A percentile compares a stretch with the other conserved stretches of the same genome.
Evolutionary conservation across 495 filamentous ascomycete species (phyloP).

Genomic region (Talaromyces liani): DNA sequence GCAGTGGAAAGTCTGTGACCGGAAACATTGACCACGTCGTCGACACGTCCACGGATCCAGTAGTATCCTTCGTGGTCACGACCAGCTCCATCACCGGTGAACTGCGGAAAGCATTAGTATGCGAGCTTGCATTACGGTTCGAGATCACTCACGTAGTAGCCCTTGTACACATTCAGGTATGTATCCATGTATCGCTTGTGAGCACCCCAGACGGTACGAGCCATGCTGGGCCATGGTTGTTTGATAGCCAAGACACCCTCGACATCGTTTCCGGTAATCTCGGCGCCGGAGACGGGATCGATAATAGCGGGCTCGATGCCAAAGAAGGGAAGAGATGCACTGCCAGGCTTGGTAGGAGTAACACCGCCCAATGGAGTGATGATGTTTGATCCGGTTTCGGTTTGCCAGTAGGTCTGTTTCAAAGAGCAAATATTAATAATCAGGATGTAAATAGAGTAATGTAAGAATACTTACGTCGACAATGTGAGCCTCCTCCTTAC

Average conservation of each 20-base stretch:
- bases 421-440: slow-evolving; percentile 8
- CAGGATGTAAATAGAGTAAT: slow-evolving; percentile 9
- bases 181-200: slow-evolving; percentile 99
- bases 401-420: slow-evolving; percentile 97
- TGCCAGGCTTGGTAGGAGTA: slow-evolving; percentile 50
- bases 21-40: slow-evolving; percentile 97
- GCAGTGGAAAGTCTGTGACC: slow-evolving; percentile 95
- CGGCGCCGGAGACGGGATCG: slow-evolving; percentile 90
- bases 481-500: slow-evolving; percentile 87
- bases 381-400: slow-evolving; percentile 94
- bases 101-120: slow-evolving; percentile 43
- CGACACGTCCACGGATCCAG: slow-evolving; percentile 98
- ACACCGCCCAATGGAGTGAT: slow-evolving; percentile 51
- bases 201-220: slow-evolving; percentile 94
- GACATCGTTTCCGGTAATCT: slow-evolving; percentile 93
- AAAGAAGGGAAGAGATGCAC: slow-evolving; percentile 70
- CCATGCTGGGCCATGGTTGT: slow-evolving; percentile 98
- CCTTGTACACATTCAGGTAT: slow-evolving; percentile 96
- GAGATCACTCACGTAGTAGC: slow-evolving; percentile 74
- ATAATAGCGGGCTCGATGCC: slow-evolving; percentile 98
- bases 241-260: slow-evolving; percentile 98
- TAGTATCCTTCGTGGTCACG: slow-evolving; percentile 98
- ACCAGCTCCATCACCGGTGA: slow-evolving; percentile 95
- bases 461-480: slow-evolving; percentile 67
- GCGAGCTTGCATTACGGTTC: not conserved